Percentiles rank a stretch among this genome's conserved stretches.
Evolutionary conservation across 1,139 yeast genomes (phyloP).

Genomic region (Yamadazyma sp.): DNA sequence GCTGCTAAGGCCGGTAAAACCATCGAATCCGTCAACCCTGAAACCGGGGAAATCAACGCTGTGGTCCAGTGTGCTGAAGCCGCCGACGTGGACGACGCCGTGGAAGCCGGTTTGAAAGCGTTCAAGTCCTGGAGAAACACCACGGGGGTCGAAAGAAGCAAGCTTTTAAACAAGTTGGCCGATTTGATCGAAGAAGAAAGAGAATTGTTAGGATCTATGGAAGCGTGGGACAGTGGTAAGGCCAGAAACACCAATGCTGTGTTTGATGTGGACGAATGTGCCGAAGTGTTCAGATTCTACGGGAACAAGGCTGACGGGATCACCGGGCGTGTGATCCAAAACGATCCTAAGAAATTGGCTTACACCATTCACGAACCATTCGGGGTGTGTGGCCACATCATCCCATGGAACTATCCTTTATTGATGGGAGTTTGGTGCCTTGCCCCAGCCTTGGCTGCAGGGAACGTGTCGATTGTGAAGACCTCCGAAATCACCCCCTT

Average conservation of each 20-base stretch:
- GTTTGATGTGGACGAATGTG: slow-evolving; percentile 61
- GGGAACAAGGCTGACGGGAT: slow-evolving; percentile 88
- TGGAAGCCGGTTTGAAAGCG: slow-evolving; percentile 68
- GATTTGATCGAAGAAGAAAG: slow-evolving; percentile 56
- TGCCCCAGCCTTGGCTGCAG: slow-evolving; percentile 69
- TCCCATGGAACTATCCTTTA: slow-evolving; percentile 66
- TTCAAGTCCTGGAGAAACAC: slow-evolving; percentile 54
- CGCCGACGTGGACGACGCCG: slow-evolving; percentile 77
- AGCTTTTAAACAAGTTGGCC: slow-evolving; percentile 57
- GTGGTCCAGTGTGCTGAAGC: slow-evolving; percentile 65
- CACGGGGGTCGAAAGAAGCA: slow-evolving; percentile 54
- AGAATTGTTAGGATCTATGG: slow-evolving; percentile 63
- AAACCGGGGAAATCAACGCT: slow-evolving; percentile 67
- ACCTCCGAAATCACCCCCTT: slow-evolving; percentile 69
- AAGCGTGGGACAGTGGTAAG: slow-evolving; percentile 83
- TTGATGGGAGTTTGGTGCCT: slow-evolving; percentile 61
- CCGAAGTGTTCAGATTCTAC: slow-evolving; percentile 61
- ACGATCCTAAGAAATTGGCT: slow-evolving; percentile 66
- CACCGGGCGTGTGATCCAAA: slow-evolving; percentile 67
- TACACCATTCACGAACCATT: slow-evolving; percentile 81
- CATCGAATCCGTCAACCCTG: slow-evolving; percentile 61
- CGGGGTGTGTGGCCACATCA: slow-evolving; percentile 79
- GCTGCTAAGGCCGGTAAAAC: slow-evolving; percentile 61
- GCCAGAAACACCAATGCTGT: slow-evolving; percentile 51
- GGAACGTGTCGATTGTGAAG: slow-evolving; percentile 63